phyloP scores from a whole-genome alignment of 2,329 filamentous ascomycete species.

The Penicillium fuscoglaucum region DNA sequence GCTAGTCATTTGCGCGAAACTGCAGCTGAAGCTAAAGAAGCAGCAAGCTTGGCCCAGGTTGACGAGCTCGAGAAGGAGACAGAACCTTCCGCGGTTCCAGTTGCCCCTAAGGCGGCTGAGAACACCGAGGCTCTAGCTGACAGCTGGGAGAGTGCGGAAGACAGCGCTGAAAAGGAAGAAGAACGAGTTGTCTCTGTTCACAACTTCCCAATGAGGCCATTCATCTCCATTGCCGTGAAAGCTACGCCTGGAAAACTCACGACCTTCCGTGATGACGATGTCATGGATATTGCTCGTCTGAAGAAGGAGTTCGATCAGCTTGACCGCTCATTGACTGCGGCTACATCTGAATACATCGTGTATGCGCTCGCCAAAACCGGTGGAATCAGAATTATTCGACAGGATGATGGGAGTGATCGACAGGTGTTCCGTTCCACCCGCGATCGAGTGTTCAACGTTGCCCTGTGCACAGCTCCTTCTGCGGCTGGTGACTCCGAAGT shows the following conservation, averaged over 20 bases:
- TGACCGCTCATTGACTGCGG: conserved; percentile 87
- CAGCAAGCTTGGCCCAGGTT: conserved; percentile 57
- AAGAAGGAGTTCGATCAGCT: conserved; percentile 99
- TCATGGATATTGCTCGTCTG: conserved; percentile 89
- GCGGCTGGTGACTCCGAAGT: conserved; percentile 57
- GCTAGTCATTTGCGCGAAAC: conserved; percentile 39
- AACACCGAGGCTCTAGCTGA: conserved; percentile 66
- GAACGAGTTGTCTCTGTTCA: conserved; percentile 73
- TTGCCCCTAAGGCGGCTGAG: conserved; percentile 59
- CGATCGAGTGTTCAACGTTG: conserved; percentile 93
- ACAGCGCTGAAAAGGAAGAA: conserved; percentile 64
- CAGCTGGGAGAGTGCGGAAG: conserved; percentile 86
- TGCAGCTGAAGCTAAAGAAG: conserved; percentile 46
- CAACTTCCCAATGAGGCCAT: conserved; percentile 96
- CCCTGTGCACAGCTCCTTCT: conserved; percentile 69
- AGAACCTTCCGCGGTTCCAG: conserved; percentile 49
- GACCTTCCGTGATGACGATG: conserved; percentile 71
- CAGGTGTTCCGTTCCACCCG: conserved; percentile 89
- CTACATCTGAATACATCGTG: conserved; percentile 86
- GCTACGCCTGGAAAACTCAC: conserved; percentile 47
- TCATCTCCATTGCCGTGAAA: conserved; percentile 79
- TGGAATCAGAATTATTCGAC: conserved; percentile 87
- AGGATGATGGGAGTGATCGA: conserved; percentile 88
- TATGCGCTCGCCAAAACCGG: conserved; percentile 94
- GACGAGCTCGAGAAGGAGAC: conserved; percentile 55